Evolutionary conservation across 2,329 filamentous ascomycete species (phyloP).

Genomic region (Dichotomopilus funicola): DNA sequence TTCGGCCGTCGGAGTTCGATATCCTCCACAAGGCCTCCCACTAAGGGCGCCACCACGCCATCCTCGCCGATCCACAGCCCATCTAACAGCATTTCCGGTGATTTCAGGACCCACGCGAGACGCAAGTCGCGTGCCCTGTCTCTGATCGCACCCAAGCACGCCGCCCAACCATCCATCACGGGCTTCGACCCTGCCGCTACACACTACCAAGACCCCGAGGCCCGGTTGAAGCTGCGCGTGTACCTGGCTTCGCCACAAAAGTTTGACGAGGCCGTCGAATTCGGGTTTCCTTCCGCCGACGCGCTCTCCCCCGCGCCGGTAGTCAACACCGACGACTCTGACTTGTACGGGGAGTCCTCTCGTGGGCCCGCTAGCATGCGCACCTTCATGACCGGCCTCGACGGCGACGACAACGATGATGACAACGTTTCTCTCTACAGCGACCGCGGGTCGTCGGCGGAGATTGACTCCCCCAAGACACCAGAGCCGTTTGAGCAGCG

Average conservation of each 20-base stretch:
- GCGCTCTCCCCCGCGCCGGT: conserved; percentile 30
- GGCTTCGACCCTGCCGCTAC: conserved; percentile 65
- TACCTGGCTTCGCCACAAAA: conserved; percentile 87
- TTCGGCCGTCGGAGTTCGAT: conserved; percentile 49
- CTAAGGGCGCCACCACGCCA: conserved; percentile 35
- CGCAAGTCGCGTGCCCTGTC: conserved; percentile 51
- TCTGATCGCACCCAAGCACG: conserved; percentile 45
- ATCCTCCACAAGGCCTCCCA: conserved; percentile 41
- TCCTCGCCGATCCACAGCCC: conserved; percentile 27
- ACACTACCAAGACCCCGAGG: conserved; percentile 86
- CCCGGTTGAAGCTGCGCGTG: conserved; percentile 74
- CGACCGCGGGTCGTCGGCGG: conserved; percentile 48
- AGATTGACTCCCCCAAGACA: conserved; percentile 55
- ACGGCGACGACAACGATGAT: conserved; percentile 34
- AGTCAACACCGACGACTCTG: conserved; percentile 24
- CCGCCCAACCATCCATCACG: conserved; percentile 38
- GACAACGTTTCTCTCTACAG: conserved; percentile 51
- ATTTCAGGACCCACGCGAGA: conserved; percentile 33
- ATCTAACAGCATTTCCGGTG: conserved; percentile 23
- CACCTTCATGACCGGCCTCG: conserved; percentile 45
- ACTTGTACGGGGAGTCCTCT: conserved; percentile 25
- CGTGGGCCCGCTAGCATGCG: conserved; percentile 45
- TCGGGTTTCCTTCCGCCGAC: conserved; percentile 72
- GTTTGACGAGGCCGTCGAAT: conserved; percentile 91
- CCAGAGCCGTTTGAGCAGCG: conserved; percentile 40